These are phyloP conservation scores for Coix lacrymajobi DNA, from an alignment of 176 grass and related monocot species.

Conservation along the genomic window DNA sequence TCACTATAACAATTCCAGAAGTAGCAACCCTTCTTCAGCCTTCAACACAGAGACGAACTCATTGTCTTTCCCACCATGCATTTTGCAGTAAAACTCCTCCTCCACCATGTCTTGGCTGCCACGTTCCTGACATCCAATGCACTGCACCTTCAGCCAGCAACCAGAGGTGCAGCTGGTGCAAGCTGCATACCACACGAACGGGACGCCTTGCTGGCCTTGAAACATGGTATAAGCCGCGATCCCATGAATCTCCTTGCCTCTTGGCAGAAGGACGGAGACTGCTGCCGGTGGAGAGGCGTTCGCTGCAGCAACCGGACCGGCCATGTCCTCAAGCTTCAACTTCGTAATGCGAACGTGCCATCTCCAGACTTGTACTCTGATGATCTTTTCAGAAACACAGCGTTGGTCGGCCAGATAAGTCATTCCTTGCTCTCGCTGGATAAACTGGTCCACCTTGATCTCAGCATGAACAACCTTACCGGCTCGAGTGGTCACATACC, in stretches of 20 bases:
- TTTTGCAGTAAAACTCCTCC: not conserved
- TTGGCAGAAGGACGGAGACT: slow-evolving; percentile 7
- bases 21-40: not conserved
- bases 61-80: too few relatives aligned
- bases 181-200: not conserved
- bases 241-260: slow-evolving; percentile 6
- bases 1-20: not conserved
- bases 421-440: slow-evolving; percentile 15
- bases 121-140: not conserved
- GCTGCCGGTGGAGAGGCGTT: slow-evolving; percentile 29
- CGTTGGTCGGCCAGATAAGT: slow-evolving; percentile 26
- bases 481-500: not conserved
- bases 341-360: not conserved
- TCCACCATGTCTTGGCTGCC: not conserved
- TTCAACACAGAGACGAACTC: too few relatives aligned
- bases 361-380: not conserved
- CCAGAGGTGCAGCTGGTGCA: not conserved
- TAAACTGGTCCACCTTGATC: slow-evolving; percentile 22
- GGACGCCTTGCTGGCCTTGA: slow-evolving; percentile 18
- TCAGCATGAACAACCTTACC: slow-evolving; percentile 29
- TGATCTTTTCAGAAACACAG: not conserved
- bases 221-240: slow-evolving; percentile 16
- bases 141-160: not conserved
- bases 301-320: not conserved
- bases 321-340: slow-evolving; percentile 4